Percentiles rank a stretch among this genome's conserved stretches.
Conservation (phyloP, 225 moss, liverwort and hornwort genomes). For the Bryum argenteum region DNA sequence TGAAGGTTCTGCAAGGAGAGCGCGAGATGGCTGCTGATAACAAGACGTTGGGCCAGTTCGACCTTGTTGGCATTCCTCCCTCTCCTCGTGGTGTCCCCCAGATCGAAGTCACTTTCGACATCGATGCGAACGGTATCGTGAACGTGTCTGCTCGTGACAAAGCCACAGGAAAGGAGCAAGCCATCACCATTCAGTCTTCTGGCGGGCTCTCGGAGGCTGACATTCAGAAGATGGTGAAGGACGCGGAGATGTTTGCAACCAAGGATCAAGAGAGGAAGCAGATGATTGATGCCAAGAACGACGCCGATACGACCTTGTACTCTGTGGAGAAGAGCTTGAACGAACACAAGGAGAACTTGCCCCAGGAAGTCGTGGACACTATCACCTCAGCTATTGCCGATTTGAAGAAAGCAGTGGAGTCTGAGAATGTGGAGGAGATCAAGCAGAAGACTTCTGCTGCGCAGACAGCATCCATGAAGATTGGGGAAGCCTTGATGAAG, state of each 20-base stretch:
- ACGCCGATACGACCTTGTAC: constrained; percentile 73
- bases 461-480: constrained; percentile 80
- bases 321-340: constrained; percentile 74
- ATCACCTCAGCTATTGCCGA: constrained; percentile 56
- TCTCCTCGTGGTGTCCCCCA: constrained; percentile 82
- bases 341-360: constrained; percentile 79
- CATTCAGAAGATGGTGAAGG: constrained; percentile 94
- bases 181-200: constrained; percentile 91
- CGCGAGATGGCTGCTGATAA: constrained; percentile 92
- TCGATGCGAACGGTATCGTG: constrained; percentile 87
- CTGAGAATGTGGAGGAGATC: constrained; percentile 68
- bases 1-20: constrained; percentile 92
- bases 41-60: constrained; percentile 83
- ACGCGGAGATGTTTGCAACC: constrained; percentile 74
- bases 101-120: constrained; percentile 42
- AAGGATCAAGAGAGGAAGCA: constrained; percentile 92
- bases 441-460: constrained; percentile 59
- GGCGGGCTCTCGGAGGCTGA: constrained; percentile 83
- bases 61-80: constrained; percentile 88
- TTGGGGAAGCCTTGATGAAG: constrained; percentile 75
- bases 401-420: constrained; percentile 62
- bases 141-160: constrained; percentile 89
- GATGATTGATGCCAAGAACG: constrained; percentile 83
- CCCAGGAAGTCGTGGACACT: constrained; percentile 63
- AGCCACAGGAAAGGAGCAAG: constrained; percentile 86